phyloP scores from a whole-genome alignment of 805 yeast genomes.

The Kluyveromyces siamensis region DNA sequence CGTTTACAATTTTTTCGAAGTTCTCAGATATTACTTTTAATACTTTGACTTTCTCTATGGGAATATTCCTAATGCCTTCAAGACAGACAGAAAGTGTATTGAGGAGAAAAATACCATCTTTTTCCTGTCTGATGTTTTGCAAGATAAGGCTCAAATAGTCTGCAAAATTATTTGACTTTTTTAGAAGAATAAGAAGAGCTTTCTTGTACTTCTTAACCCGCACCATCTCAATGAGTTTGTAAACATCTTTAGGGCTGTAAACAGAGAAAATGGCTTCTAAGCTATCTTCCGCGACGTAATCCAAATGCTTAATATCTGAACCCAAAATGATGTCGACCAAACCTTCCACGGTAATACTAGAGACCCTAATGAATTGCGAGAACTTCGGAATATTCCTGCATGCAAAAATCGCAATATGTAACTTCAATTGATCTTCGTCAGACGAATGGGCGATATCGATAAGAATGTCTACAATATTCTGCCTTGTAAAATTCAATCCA shows the following conservation, averaged over 20 bases:
- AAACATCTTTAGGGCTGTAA: constrained; percentile 50
- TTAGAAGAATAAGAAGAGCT: constrained; percentile 18
- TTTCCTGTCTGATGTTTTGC: constrained; percentile 3
- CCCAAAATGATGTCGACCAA: constrained; percentile 44
- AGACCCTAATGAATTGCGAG: constrained; percentile 67
- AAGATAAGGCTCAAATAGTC: constrained; percentile 10
- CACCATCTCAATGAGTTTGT: constrained; percentile 29
- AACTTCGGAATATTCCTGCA: constrained; percentile 80
- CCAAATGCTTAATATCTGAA: constrained; percentile 23
- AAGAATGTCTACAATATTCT: constrained; percentile 66
- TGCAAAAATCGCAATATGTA: constrained; percentile 54
- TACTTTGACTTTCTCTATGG: constrained; percentile 6
- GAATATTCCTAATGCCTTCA: constrained; percentile 3
- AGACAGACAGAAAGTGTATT: constrained; percentile 3
- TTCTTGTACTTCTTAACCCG: constrained; percentile 15
- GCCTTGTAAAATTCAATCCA: constrained; percentile 35
- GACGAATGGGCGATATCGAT: constrained; percentile 43
- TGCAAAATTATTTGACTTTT: constrained; percentile 8
- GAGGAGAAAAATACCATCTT: neutral
- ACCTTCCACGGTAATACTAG: constrained; percentile 46
- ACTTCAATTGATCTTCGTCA: constrained; percentile 19
- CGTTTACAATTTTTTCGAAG: constrained; percentile 6
- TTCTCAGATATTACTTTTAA: constrained; percentile 8
- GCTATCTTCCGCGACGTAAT: constrained; percentile 65
- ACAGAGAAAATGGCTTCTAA: constrained; percentile 60